A percentile compares a stretch with the other conserved stretches of the same genome.
These are phyloP conservation scores for Sextonia rubra DNA, from an alignment of 164 flowering plant genomes.

Conservation along the genomic window DNA sequence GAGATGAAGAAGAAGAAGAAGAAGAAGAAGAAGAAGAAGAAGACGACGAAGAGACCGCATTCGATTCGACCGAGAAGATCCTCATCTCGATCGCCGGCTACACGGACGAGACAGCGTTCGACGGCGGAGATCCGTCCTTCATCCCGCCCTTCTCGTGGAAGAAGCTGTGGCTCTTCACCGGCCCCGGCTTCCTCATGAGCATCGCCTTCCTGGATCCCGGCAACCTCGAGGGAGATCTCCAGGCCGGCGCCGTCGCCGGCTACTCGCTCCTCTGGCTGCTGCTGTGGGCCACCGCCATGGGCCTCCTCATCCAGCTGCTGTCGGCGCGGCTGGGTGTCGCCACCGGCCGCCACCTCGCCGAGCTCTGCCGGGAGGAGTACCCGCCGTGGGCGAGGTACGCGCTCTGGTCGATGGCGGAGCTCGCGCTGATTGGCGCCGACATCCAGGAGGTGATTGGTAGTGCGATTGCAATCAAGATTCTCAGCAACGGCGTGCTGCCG, in stretches of 20 bases:
- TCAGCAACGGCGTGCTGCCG: slow-evolving; percentile 52
- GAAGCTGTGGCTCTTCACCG: slow-evolving; percentile 55
- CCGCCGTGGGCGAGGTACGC: slow-evolving; percentile 40
- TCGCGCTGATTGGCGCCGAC: slow-evolving; percentile 64
- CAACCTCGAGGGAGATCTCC: slow-evolving; percentile 59
- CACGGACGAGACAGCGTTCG: background rate
- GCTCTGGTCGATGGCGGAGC: slow-evolving; percentile 64
- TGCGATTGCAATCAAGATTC: slow-evolving; percentile 56
- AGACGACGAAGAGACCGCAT: slow-evolving; percentile 25
- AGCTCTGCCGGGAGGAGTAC: slow-evolving; percentile 58
- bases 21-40: background rate
- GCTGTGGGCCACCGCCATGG: slow-evolving; percentile 61
- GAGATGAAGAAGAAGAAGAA: background rate
- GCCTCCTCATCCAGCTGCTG: slow-evolving; percentile 54
- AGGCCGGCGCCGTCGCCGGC: slow-evolving; percentile 63
- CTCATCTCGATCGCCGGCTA: slow-evolving; percentile 17
- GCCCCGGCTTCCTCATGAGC: slow-evolving; percentile 65
- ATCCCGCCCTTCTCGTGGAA: slow-evolving; percentile 49
- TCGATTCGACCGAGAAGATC: slow-evolving; percentile 24
- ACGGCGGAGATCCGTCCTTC: slow-evolving; percentile 3
- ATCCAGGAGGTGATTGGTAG: slow-evolving; percentile 72
- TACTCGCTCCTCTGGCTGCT: slow-evolving; percentile 61
- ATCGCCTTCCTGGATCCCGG: slow-evolving; percentile 65
- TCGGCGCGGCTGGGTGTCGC: slow-evolving; percentile 56
- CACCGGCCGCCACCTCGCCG: slow-evolving; percentile 52